A percentile compares a stretch with the other conserved stretches of the same genome.
phyloP scores from a whole-genome alignment of 257 asterid species.

The Solanum pennellii region DNA sequence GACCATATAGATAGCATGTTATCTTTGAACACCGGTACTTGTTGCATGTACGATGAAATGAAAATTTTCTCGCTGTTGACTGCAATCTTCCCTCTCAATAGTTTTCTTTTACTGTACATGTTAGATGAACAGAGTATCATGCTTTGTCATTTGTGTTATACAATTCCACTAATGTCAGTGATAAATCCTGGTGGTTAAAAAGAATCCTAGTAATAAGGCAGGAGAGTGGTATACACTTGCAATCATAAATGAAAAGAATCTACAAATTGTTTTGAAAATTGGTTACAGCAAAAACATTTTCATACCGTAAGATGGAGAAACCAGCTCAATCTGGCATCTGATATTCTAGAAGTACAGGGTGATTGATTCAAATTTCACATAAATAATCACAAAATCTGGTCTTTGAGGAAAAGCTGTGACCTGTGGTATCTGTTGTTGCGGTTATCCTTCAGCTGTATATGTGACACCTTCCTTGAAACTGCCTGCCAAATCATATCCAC shows the following conservation, averaged over 20 bases:
- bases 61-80: neutral
- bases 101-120: neutral
- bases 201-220: neutral
- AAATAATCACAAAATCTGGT: neutral
- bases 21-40: neutral
- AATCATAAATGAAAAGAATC: neutral
- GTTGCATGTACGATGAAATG: neutral
- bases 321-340: neutral
- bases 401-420: neutral
- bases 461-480: slow-evolving; percentile 35
- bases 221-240: neutral
- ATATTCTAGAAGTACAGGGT: neutral
- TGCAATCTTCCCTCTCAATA: neutral
- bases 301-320: neutral
- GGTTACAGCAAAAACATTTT: neutral
- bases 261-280: neutral
- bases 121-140: neutral
- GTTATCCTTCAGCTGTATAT: slow-evolving; percentile 26
- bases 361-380: neutral
- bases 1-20: neutral
- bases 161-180: neutral
- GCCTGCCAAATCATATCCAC: slow-evolving; percentile 95
- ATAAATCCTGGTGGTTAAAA: neutral
- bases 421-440: slow-evolving; percentile 49
- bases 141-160: neutral